Evolutionary conservation across 2,329 filamentous ascomycete species (phyloP).

Genomic region (Lasiodiplodia citricola): DNA sequence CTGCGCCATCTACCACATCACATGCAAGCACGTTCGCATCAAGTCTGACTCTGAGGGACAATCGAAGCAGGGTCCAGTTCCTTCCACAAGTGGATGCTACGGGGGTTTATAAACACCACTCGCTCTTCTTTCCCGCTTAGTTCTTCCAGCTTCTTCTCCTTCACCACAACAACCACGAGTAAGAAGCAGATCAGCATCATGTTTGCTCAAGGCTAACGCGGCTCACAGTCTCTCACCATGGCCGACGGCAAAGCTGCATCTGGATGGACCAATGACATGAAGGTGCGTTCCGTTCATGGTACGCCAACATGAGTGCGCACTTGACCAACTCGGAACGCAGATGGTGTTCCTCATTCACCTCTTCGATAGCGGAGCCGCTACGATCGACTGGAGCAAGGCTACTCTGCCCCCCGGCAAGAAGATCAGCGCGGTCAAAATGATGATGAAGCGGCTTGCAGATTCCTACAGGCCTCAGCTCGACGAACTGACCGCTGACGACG

Average conservation of each 20-base stretch:
- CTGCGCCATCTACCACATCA: too few relatives aligned
- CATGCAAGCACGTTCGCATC: neutral
- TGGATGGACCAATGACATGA: neutral
- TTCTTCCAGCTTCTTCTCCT: neutral
- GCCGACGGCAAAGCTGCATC: slow-evolving; percentile 1
- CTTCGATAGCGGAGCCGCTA: slow-evolving; percentile 5
- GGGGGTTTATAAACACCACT: neutral
- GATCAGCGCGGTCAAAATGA: neutral
- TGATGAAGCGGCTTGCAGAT: slow-evolving; percentile 1
- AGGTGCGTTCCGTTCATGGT: neutral
- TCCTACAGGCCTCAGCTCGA: neutral
- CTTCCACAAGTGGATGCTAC: neutral
- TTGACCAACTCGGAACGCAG: neutral
- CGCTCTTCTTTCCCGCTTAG: neutral
- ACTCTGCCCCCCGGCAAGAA: slow-evolving; percentile 7
- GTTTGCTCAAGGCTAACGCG: neutral
- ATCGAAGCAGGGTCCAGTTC: neutral
- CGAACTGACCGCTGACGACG: neutral
- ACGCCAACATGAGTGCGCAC: neutral
- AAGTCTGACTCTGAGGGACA: neutral
- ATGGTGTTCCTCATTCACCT: slow-evolving; percentile 2
- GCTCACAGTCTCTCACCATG: neutral
- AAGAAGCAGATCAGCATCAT: neutral
- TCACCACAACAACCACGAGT: neutral
- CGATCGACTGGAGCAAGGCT: slow-evolving; percentile 5